phyloP scores from a whole-genome alignment of 306 rosid genomes.

The Quillaja saponaria region DNA sequence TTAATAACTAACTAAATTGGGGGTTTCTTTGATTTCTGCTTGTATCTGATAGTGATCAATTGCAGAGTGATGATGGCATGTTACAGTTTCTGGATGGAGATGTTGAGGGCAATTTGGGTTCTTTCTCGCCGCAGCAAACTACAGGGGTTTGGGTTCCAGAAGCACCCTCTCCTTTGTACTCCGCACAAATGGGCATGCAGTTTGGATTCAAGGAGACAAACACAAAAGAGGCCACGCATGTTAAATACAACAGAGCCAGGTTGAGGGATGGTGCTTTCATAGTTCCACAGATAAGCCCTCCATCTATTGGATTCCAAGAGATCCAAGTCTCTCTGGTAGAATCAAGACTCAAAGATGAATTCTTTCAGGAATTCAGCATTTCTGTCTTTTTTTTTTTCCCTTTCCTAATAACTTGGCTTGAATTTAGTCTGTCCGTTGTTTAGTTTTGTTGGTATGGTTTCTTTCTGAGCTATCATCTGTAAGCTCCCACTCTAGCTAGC shows the following conservation, averaged over 20 bases:
- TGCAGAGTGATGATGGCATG: conserved; percentile 48
- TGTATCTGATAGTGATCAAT: conserved; percentile 19
- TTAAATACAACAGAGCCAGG: conserved; percentile 42
- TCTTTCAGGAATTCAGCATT: not conserved
- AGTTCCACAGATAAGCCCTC: conserved; percentile 75
- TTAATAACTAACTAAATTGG: not conserved
- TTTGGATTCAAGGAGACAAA: conserved; percentile 23
- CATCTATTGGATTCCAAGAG: conserved; percentile 53
- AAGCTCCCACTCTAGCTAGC: not conserved
- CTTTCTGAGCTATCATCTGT: not conserved
- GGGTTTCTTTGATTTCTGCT: not conserved
- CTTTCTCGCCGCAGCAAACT: conserved; percentile 37
- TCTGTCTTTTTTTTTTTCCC: not conserved
- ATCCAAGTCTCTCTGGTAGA: conserved; percentile 56
- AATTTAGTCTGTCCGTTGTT: not conserved
- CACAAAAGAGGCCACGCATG: conserved; percentile 38
- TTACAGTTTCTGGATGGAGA: conserved; percentile 41
- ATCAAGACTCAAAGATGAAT: conserved; percentile 10
- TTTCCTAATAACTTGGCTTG: conserved; percentile 2
- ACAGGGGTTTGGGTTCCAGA: conserved; percentile 83
- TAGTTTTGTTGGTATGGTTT: not conserved
- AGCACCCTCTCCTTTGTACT: conserved; percentile 41
- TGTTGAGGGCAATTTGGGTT: conserved; percentile 32
- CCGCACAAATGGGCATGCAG: conserved; percentile 34
- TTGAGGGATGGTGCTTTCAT: conserved; percentile 70